Conservation (phyloP, 1,284 basidiomycete species). For the Sporisorium sorghi region DNA sequence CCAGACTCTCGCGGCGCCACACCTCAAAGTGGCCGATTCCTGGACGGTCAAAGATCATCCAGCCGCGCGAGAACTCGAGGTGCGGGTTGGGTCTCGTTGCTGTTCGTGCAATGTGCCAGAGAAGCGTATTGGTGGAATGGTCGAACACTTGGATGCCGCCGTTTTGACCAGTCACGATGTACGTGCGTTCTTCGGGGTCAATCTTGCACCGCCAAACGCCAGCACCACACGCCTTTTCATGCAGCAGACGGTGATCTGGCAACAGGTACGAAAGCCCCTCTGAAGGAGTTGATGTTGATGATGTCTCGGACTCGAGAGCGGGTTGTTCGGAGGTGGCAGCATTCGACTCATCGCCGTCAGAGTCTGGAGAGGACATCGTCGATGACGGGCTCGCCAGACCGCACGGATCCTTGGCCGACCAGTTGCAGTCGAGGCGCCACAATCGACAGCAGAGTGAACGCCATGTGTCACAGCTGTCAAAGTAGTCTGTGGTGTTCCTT, state of each 20-base stretch:
- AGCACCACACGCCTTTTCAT: slow-evolving; percentile 9
- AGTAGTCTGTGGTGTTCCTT: slow-evolving; percentile 32
- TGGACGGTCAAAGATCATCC: slow-evolving; percentile 57
- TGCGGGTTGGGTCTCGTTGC: slow-evolving; percentile 50
- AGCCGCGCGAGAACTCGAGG: slow-evolving; percentile 60
- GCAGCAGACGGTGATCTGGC: slow-evolving; percentile 12
- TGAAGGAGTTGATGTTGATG: background rate
- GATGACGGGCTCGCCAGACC: background rate
- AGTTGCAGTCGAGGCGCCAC: slow-evolving; percentile 41
- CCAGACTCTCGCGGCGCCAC: slow-evolving; percentile 55
- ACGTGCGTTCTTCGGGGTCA: slow-evolving; percentile 53
- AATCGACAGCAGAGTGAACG: slow-evolving; percentile 34
- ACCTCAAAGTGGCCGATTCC: slow-evolving; percentile 57
- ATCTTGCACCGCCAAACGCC: slow-evolving; percentile 61
- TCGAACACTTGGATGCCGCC: slow-evolving; percentile 45
- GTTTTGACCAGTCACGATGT: slow-evolving; percentile 45
- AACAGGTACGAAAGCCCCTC: slow-evolving; percentile 7
- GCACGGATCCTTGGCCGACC: slow-evolving; percentile 15
- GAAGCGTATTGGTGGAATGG: slow-evolving; percentile 27
- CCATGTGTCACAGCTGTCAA: slow-evolving; percentile 31
- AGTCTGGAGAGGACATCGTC: background rate
- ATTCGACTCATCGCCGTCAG: background rate
- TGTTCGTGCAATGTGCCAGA: slow-evolving; percentile 47
- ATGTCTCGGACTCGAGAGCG: too few species aligned
- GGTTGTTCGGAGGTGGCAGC: too few species aligned